Evolutionary conservation across 2,329 filamentous ascomycete species (phyloP).

Genomic region (Zymoseptoria pseudotritici): DNA sequence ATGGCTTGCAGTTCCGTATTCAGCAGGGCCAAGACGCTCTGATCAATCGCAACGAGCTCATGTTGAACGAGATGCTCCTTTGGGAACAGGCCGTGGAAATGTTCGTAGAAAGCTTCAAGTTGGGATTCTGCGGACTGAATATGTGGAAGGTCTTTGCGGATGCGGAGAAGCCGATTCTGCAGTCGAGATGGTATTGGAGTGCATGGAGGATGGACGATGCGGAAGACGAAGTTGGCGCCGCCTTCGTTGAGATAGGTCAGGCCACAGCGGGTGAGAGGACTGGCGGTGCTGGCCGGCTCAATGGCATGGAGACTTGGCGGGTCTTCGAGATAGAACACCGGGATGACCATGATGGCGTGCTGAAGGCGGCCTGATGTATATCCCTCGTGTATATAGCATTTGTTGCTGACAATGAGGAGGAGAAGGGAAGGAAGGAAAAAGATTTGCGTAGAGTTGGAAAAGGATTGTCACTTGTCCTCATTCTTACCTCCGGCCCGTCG

Average conservation of each 20-base stretch:
- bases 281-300: conserved; percentile 2
- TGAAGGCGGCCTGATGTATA: background rate
- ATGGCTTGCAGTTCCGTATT: conserved; percentile 18
- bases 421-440: background rate
- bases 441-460: background rate
- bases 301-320: conserved; percentile 10
- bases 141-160: conserved; percentile 28
- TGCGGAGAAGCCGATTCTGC: conserved; percentile 23
- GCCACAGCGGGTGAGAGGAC: conserved; percentile 3
- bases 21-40: conserved; percentile 13
- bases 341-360: conserved; percentile 8
- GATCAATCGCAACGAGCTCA: conserved; percentile 21
- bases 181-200: conserved; percentile 13
- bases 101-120: conserved; percentile 17
- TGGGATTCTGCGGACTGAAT: conserved; percentile 23
- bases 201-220: conserved; percentile 12
- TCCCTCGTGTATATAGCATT: background rate
- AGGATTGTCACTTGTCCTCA: background rate
- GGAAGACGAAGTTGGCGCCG: conserved; percentile 32
- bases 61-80: conserved; percentile 26
- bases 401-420: background rate
- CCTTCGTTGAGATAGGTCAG: conserved; percentile 32
- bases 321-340: conserved; percentile 13
- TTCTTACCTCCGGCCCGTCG: background rate
- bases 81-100: conserved; percentile 26